Percentiles rank a stretch among this genome's conserved stretches.
Evolutionary conservation across 148 eudicot genomes (phyloP).

Genomic region (Rhododendron kiyosumense): DNA sequence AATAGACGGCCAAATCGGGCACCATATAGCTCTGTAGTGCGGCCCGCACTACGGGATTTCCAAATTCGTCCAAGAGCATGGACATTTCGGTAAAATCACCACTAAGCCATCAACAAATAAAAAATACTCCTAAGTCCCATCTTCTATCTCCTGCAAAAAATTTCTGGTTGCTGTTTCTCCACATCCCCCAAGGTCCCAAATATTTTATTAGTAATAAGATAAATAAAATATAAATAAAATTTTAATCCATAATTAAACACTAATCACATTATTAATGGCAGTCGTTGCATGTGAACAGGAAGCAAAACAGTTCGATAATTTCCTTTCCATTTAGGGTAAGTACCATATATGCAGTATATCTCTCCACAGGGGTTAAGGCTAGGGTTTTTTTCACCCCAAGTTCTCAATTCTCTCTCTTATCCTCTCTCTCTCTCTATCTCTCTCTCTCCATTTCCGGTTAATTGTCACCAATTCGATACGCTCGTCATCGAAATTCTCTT

Average conservation of each 20-base stretch:
- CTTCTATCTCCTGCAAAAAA: not conserved
- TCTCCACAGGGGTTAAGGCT: not conserved
- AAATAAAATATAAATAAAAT: too few relatives aligned
- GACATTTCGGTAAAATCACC: not conserved
- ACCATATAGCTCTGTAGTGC: too few relatives aligned
- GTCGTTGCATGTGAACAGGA: not conserved
- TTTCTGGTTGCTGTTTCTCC: not conserved
- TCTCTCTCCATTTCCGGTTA: constrained; percentile 1
- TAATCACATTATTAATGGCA: not conserved
- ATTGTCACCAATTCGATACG: not conserved
- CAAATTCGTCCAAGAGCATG: not conserved
- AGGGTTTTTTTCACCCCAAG: constrained; percentile 18
- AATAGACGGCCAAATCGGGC: too few relatives aligned
- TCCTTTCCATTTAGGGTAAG: constrained; percentile 26
- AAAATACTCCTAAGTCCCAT: not conserved
- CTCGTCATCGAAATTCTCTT: not conserved
- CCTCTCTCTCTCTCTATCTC: not conserved
- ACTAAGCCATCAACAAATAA: not conserved
- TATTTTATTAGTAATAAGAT: not conserved
- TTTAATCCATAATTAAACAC: not conserved
- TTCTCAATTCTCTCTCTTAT: not conserved
- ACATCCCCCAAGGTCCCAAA: not conserved
- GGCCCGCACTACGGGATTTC: too few relatives aligned
- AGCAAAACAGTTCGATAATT: not conserved
- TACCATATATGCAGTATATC: not conserved